Conservation (phyloP, 768 basidiomycete species). For the Pleurotus sapidus region DNA sequence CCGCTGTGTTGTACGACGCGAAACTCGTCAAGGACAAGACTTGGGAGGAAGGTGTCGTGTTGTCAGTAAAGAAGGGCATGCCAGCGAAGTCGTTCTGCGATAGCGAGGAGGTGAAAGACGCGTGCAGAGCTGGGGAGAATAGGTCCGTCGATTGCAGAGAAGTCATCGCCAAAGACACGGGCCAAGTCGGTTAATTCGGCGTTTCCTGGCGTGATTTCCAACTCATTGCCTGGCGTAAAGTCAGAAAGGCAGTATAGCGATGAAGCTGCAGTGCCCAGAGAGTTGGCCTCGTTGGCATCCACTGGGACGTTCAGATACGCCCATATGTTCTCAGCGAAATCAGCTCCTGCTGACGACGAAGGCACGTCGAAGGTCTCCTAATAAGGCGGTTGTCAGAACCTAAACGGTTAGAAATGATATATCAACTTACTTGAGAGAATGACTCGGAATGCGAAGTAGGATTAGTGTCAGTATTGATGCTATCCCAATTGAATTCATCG, state of each 20-base stretch:
- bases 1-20: conserved; percentile 25
- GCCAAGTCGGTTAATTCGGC: background rate
- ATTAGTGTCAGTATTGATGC: too few species aligned
- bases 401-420: too few species aligned
- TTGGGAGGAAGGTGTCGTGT: background rate
- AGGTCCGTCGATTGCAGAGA: background rate
- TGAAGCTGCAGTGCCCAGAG: too few species aligned
- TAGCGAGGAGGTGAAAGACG: background rate
- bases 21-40: conserved; percentile 9
- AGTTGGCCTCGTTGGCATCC: too few species aligned
- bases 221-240: background rate
- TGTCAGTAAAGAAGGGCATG: conserved; percentile 23
- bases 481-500: too few species aligned
- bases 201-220: background rate
- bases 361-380: too few species aligned
- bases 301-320: too few species aligned
- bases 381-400: too few species aligned
- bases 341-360: too few species aligned
- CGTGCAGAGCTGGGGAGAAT: background rate
- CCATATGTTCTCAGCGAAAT: background rate
- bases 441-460: too few species aligned
- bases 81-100: conserved; percentile 18
- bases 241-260: too few species aligned
- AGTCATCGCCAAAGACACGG: background rate
- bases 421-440: too few species aligned